Base-by-base conservation (phyloP, 208 protist species). In the Leishmania tarentolae region DNA sequence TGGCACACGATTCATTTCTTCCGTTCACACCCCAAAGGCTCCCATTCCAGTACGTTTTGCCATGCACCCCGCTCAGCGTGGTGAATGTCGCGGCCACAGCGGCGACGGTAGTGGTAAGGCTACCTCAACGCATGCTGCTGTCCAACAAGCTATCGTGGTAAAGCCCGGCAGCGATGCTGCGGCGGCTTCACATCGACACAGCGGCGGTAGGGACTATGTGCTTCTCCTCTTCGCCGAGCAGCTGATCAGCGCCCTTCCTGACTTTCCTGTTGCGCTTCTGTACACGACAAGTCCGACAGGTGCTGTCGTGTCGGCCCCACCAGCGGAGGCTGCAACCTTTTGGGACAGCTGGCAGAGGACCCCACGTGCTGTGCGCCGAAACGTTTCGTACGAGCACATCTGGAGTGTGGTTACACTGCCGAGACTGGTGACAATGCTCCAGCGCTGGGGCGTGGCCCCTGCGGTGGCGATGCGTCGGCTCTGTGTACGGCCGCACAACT, bases 341-440 rank as follows among this genome's bases (percentile, higher is more conserved):
- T 85, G 80, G 72, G 65, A 84, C 21, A 86, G 80, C 50, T 90
- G 80, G 83, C 71, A 76, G 37, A 37, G 65, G 5, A 86, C 83
- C 15, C 84, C 86, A 5, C 71, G 76, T 1, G 68, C 61, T 31
- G 75, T 85, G 9, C 81, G 79, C 3, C 53, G 79, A 21, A 65
- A 53, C 40, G 31, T 35, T 59, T 79, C 90, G 46, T 86, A 83
- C 69, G 79, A 84, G 19, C 47, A 73, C 4, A 28, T 91, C 0
- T 93, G 90, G 90, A 70, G 82, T 50, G 82, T 91, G 44, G 76
- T 93, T 40, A 88, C 85, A 52, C 78, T 93, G 66, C 72, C 61
- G 61, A 84, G 90, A 2, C 87, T 93, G 76, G 75, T 84, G 40
- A 83, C 84, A 59, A 68, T 93, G 50, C 85, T 93, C 84, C 72